Base-by-base conservation (phyloP, 116 monocot species). In the Cymodocea nodosa region DNA sequence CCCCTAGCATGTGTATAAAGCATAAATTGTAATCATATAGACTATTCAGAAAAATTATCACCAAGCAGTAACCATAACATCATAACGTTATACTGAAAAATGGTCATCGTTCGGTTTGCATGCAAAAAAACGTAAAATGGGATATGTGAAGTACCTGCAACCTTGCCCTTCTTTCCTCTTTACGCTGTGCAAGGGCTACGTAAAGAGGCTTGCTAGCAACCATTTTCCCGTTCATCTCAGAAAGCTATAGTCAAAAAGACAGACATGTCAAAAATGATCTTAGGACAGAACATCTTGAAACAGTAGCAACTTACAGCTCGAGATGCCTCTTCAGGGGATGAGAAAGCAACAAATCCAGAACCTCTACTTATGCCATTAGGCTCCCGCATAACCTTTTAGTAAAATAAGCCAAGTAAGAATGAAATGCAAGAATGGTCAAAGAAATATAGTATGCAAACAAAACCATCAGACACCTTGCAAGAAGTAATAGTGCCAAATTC, bases 261-360 rank as follows among this genome's bases (percentile, higher is more conserved):
- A 50, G 67, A 48, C 12, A 59, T 35, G 30, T 1, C 30, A 67
- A 17, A 25, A 52, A 52, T 23, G 7, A 0, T 30, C 23, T 23
- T 23, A 2, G 5, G 14, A 64, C 20, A 63, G 2, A 18, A 35
- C 4, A 34, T 20, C 15, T 15, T 0, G 6, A 6, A 13, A 9
- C 23, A 50, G 23, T 24, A 35, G 5, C 6, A 56, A 72, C 79
- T 78, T 85, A 95, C 95, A 64, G 90, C 91, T 74, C 73, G 64
- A 62, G 77, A 74, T 9, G 95, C 87, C 65, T 95, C 85, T 62
- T 87, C 95, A 37, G 87, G 57, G 67, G 83, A 71, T 52, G 87
- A 80, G 57, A 95, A 87, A 56, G 91, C 87, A 81, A 95, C 95
- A 83, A 95, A 95, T 51, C 87, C 95, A 80, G 91, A 95, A 40